Evolutionary conservation across 805 yeast species (phyloP).

Genomic region (Maudiozyma saulgeensis): DNA sequence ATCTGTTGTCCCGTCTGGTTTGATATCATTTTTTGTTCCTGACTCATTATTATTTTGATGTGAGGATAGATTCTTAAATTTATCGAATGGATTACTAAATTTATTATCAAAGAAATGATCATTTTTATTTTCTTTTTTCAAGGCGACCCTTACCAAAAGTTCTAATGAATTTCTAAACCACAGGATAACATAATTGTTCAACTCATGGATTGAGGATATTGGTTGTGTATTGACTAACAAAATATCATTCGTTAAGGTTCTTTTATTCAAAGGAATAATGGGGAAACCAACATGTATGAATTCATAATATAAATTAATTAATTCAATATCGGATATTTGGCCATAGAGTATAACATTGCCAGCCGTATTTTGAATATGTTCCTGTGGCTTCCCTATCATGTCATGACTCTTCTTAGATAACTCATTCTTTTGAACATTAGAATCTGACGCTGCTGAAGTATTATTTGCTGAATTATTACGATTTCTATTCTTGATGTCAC

Average conservation of each 20-base stretch:
- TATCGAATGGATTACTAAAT: constrained; percentile 3
- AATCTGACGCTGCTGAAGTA: background rate
- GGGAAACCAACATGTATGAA: constrained; percentile 35
- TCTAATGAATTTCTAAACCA: constrained; percentile 30
- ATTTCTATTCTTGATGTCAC: background rate
- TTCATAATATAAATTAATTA: constrained; percentile 39
- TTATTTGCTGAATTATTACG: background rate
- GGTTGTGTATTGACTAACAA: constrained; percentile 26
- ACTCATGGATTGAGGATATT: constrained; percentile 23
- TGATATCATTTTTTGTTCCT: background rate
- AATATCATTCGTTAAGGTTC: constrained; percentile 24
- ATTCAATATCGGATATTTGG: constrained; percentile 28
- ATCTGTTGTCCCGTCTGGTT: constrained; percentile 5
- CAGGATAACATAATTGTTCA: constrained; percentile 24
- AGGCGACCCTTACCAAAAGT: constrained; percentile 21
- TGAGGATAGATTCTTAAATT: background rate
- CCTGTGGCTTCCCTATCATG: background rate
- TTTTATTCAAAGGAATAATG: constrained; percentile 30
- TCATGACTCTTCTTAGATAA: background rate
- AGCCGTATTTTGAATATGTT: background rate
- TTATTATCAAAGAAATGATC: constrained; percentile 11
- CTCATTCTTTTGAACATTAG: background rate
- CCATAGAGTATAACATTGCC: constrained; percentile 14
- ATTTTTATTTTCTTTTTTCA: constrained; percentile 11
- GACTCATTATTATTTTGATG: background rate